Evolutionary conservation across 1,139 yeast species (phyloP), one percentile per base, ranked within the genome.

Genomic region (Candida neerlandica): DNA sequence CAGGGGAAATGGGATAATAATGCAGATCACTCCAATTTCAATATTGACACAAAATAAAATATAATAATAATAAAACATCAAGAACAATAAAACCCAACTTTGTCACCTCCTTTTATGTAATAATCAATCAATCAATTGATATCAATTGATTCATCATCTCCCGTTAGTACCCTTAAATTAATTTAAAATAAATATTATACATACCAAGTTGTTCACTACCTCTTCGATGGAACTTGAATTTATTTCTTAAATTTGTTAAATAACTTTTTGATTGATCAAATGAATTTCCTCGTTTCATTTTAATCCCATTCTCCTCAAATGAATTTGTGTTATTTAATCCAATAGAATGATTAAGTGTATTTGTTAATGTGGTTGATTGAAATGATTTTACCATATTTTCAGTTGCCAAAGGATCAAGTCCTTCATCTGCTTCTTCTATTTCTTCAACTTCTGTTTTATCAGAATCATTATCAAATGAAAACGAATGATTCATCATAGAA

Each of bases 231-330:
- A 47, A 50, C 34, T 55, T 59, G 26, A 57, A 48, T 46, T 57
- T 62, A 42, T 45, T 45, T 18, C 50, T 54, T 32, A 49, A 47
- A 48, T 54, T 61, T 44, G 58, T 56, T 38, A 63, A 58, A 26
- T 55, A 61, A 30, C 75, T 57, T 67, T 57, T 71, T 66, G 80
- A 73, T 53, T 73, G 78, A 52, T 75, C 80, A 56, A 56, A 75
- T 49, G 69, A 64, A 43, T 39, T 52, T 2, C 60, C 39, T 21
- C 44, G 21, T 12, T 33, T 34, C 44, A 42, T 42, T 32, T 33
- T 32, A 33, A 38, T 33, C 5, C 21, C 14, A 15, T n/a, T 21
- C 12, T 21, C 29, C n/a, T 33, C 37, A 12, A 33, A 23, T 15
- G 15, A 23, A 26, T 42, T 34, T 26, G 23, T 42, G 27, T 42